Evolutionary conservation across 2,329 filamentous ascomycete genomes (phyloP), one percentile per base, ranked within the genome.

Genomic region (Aspergillus brunneoviolaceus): DNA sequence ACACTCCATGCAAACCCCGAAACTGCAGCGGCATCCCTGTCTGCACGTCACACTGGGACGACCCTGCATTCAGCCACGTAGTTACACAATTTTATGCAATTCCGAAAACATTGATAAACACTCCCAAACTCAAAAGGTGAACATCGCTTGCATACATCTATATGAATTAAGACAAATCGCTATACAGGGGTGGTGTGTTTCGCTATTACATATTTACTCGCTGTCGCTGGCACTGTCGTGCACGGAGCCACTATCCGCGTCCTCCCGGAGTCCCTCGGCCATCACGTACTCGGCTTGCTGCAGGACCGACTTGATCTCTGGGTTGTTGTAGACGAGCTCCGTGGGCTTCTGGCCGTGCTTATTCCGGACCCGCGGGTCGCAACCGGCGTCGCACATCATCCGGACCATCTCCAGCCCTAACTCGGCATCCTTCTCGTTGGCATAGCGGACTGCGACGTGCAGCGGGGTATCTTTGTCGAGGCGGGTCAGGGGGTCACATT

Each of bases 321-420:
- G 70, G 31, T 79, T 77, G 51, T 79, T 71, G 57, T 76, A 79
- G 51, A 79, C 77, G 33, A 81, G 67, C 49, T 81, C 77, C 0
- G 71, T 70, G 1, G 80, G 77, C 60, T 80, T 82, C 56, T 79
- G 76, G 29, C 76, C 75, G 56, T 79, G 76, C 65, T 79, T 80
- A 65, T 82, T 81, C 62, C 76, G 74, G 58, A 81, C 77, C 39
- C 80, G 75, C 9, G 79, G 78, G 66, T 81, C 79, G 59, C 78
- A 80, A 49, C 79, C 79, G 27, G 79, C 79, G 51, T 81, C 79
- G 60, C 78, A 78, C 74, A 80, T 78, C 79, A 81, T 81, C 63
- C 76, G 76, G 61, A 80, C 74, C 79, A 81, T 81, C 33, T 74
- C 77, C 25, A 72, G 63, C 12, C 78, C 79, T 6, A 80, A 60